These are phyloP conservation scores for Periglandula ipomoeae DNA, from an alignment of 2,329 filamentous ascomycete genomes.

Conservation along the genomic window DNA sequence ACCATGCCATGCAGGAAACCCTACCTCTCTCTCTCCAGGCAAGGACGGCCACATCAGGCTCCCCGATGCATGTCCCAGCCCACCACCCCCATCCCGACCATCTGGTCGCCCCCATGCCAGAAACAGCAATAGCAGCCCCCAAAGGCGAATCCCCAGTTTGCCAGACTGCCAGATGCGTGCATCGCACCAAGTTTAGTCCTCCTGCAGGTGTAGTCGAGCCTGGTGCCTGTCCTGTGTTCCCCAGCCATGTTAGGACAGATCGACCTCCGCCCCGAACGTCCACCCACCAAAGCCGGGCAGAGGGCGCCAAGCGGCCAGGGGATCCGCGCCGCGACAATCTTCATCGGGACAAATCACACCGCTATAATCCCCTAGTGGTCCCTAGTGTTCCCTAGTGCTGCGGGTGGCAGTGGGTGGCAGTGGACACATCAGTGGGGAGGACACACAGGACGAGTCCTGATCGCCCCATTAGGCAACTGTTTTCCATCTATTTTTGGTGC, in stretches of 20 bases:
- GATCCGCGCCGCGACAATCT: neutral
- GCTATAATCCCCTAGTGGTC: too few relatives aligned
- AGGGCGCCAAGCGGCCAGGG: constrained; percentile 1
- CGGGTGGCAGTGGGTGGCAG: neutral
- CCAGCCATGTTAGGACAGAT: neutral
- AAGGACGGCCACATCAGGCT: too few relatives aligned
- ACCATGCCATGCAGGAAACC: too few relatives aligned
- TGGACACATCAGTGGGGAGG: neutral
- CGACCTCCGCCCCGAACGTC: neutral
- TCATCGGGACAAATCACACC: neutral
- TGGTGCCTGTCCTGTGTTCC: too few relatives aligned
- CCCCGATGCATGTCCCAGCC: constrained; percentile 1
- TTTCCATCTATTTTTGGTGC: neutral
- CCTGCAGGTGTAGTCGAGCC: too few relatives aligned
- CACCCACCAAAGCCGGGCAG: constrained; percentile 1
- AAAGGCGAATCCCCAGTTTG: too few relatives aligned
- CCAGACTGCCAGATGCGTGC: too few relatives aligned
- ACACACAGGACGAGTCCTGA: neutral
- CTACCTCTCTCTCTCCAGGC: too few relatives aligned
- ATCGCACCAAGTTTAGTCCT: too few relatives aligned
- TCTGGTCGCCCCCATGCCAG: neutral
- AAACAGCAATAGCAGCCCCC: too few relatives aligned
- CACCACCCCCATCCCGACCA: neutral
- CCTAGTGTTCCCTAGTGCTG: neutral
- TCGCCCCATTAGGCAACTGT: neutral